These are phyloP conservation scores for Sporormia fimetaria DNA, from an alignment of 495 filamentous ascomycete genomes.

Conservation along the genomic window DNA sequence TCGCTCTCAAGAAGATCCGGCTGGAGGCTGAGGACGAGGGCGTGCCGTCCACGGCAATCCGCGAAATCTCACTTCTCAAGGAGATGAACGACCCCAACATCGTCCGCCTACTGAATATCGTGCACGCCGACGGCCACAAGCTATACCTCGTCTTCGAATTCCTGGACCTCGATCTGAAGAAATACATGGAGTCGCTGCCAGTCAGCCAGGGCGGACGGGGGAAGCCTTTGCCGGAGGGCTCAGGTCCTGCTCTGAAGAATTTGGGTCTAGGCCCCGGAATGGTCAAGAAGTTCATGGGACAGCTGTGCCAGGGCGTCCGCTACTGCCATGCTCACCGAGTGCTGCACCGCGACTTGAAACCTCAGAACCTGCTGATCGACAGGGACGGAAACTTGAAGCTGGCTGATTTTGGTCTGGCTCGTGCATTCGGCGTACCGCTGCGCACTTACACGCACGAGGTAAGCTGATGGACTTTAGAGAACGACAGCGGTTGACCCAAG, in stretches of 20 bases:
- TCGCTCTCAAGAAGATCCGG: conserved; percentile 97
- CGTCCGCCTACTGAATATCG: conserved; percentile 94
- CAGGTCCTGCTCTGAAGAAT: conserved; percentile 49
- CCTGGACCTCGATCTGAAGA: conserved; percentile 98
- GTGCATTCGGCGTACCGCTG: conserved; percentile 92
- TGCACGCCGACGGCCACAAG: conserved; percentile 94
- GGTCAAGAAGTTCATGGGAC: conserved; percentile 96
- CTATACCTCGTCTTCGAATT: conserved; percentile 98
- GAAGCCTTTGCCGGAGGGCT: conserved; percentile 75
- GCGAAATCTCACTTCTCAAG: conserved; percentile 98
- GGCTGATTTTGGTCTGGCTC: conserved; percentile 91
- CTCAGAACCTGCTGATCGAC: conserved; percentile 93
- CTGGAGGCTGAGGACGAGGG: conserved; percentile 93
- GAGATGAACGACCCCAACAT: conserved; percentile 98
- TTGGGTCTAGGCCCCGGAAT: conserved; percentile 80
- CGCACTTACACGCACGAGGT: conserved; percentile 96
- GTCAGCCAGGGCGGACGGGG: conserved; percentile 81
- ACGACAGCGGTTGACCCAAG: no score
- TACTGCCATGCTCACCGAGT: conserved; percentile 96
- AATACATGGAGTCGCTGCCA: conserved; percentile 96
- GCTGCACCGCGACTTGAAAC: conserved; percentile 92
- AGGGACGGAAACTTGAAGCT: conserved; percentile 92
- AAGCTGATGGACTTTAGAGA: no score
- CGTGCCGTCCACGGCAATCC: conserved; percentile 94
- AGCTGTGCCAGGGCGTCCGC: conserved; percentile 78